Conservation (phyloP, 1,284 basidiomycete genomes). For the Puccinia brachypodii region DNA sequence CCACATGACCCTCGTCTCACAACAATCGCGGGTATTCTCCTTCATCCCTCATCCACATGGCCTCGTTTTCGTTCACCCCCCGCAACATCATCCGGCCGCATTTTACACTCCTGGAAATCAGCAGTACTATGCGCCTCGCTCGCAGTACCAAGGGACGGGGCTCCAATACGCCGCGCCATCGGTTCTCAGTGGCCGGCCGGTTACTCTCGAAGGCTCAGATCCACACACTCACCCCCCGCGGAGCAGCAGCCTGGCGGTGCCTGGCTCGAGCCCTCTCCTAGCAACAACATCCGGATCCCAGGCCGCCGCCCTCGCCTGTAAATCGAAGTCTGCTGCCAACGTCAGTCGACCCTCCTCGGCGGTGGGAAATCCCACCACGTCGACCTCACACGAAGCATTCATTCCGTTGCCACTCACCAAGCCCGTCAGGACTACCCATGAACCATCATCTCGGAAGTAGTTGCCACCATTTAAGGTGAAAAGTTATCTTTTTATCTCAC, state of each 20-base stretch:
- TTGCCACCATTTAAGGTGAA: no score
- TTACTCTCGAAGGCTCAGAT: not conserved
- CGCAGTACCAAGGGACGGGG: not conserved
- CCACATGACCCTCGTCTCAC: conserved; percentile 11
- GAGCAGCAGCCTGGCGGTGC: not conserved
- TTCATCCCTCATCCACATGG: not conserved
- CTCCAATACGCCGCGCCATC: not conserved
- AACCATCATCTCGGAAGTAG: conserved; percentile 23
- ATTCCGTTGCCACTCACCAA: conserved; percentile 18
- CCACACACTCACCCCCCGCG: not conserved
- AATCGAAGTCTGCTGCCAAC: not conserved
- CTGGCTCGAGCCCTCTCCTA: conserved; percentile 11
- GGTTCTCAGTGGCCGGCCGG: not conserved
- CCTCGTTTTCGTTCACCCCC: not conserved
- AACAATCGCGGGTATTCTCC: not conserved
- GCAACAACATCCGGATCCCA: not conserved
- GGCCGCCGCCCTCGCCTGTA: not conserved
- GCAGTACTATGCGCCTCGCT: not conserved
- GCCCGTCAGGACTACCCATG: conserved; percentile 16
- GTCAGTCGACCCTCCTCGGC: not conserved
- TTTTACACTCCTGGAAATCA: not conserved
- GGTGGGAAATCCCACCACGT: not conserved
- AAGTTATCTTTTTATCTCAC: no score
- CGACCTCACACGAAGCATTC: not conserved
- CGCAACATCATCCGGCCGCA: not conserved